Evolutionary conservation across 441 rosid genomes (phyloP).

Genomic region (Eruca vesicaria): DNA sequence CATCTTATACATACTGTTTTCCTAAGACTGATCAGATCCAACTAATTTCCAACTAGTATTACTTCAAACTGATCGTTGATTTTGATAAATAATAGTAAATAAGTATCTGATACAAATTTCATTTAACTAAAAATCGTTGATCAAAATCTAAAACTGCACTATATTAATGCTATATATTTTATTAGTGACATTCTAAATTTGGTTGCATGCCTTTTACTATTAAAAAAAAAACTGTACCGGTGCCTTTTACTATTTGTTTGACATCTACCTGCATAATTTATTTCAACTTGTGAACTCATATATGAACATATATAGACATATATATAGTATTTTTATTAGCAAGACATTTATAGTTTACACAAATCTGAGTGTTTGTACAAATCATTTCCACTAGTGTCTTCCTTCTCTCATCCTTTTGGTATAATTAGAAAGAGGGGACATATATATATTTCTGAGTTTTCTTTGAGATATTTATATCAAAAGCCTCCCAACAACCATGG

Average conservation of each 20-base stretch:
- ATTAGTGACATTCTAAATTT: not conserved
- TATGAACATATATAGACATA: not conserved
- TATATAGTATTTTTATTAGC: too few relatives aligned
- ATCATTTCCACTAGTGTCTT: conserved; percentile 1
- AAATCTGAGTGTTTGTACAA: conserved; percentile 12
- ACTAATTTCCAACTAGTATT: not conserved
- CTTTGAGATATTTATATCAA: conserved; percentile 10
- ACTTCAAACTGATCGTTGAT: not conserved
- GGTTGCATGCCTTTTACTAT: not conserved
- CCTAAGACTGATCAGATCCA: not conserved
- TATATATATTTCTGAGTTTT: not conserved
- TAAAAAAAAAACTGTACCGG: not conserved
- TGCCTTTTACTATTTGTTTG: not conserved
- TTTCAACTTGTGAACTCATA: not conserved
- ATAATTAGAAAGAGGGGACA: conserved; percentile 19
- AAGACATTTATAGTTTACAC: not conserved
- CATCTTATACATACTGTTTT: not conserved
- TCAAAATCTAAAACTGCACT: not conserved
- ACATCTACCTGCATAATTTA: not conserved
- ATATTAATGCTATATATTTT: not conserved
- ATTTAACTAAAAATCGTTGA: not conserved
- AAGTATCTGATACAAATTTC: not conserved
- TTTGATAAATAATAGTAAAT: not conserved
- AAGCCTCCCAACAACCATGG: conserved; percentile 22
- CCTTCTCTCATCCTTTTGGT: not conserved